Conservation (phyloP, 345 rosid species). For the Abelmoschus esculentus region DNA sequence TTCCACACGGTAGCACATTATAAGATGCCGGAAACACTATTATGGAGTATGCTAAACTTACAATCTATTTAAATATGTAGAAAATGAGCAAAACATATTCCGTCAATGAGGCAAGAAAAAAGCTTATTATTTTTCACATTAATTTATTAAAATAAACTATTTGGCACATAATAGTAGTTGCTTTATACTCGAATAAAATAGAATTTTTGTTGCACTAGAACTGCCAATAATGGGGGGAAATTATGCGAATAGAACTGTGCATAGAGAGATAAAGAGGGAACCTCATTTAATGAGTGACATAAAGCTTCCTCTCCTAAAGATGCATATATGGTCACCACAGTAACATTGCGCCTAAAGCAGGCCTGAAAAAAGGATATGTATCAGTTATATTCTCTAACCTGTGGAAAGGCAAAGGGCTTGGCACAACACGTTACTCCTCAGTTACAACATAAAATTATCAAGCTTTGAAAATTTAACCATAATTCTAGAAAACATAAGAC, state of each 20-base stretch:
- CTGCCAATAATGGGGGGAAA: not conserved
- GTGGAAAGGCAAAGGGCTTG: not conserved
- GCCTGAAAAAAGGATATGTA: constrained; percentile 39
- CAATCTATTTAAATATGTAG: not conserved
- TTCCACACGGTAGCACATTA: not conserved
- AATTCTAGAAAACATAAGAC: constrained; percentile 23
- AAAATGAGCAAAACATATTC: not conserved
- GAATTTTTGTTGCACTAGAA: not conserved
- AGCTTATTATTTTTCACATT: not conserved
- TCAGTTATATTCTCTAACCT: constrained; percentile 2
- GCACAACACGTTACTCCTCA: not conserved
- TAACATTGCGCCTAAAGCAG: constrained; percentile 79
- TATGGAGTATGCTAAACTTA: not conserved
- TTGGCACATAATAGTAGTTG: not conserved
- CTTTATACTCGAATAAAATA: not conserved
- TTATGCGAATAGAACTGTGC: not conserved
- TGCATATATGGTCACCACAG: constrained; percentile 91
- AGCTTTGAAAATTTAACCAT: not conserved
- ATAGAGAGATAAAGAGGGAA: not conserved
- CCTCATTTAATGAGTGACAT: constrained; percentile 79
- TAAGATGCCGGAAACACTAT: not conserved
- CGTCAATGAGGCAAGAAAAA: not conserved
- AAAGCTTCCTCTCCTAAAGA: constrained; percentile 95
- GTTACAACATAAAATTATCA: not conserved
- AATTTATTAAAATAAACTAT: not conserved